Percentiles rank a stretch among this genome's conserved stretches.
phyloP scores from a whole-genome alignment of 495 filamentous ascomycete genomes.

The Hypoxylon fuscum region DNA sequence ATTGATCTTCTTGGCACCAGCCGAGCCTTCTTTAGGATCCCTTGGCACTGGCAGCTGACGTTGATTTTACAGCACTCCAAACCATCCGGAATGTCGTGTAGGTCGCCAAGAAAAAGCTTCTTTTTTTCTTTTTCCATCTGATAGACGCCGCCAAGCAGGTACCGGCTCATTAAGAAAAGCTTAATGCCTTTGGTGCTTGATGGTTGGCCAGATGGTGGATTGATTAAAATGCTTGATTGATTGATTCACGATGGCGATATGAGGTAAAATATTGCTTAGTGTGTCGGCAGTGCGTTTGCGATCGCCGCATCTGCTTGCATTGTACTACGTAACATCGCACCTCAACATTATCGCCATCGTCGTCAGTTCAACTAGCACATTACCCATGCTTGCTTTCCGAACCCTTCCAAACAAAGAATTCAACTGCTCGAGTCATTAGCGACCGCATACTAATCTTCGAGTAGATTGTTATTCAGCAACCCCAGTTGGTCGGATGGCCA shows the following conservation, averaged over 20 bases:
- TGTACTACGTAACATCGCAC: conserved; percentile 34
- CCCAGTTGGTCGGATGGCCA: conserved; percentile 52
- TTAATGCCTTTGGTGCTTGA: conserved; percentile 24
- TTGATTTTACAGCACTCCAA: conserved; percentile 47
- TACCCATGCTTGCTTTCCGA: not conserved
- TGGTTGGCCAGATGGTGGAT: conserved; percentile 24
- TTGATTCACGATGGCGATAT: conserved; percentile 24
- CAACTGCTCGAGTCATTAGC: not conserved
- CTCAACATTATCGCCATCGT: conserved; percentile 5
- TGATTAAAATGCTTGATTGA: conserved; percentile 16
- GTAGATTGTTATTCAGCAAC: conserved; percentile 60
- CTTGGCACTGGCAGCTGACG: conserved; percentile 42
- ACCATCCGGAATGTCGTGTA: conserved; percentile 49
- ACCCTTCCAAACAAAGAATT: not conserved
- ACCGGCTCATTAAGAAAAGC: conserved; percentile 28
- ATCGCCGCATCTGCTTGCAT: conserved; percentile 30
- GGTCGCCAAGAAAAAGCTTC: conserved; percentile 48
- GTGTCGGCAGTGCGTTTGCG: conserved; percentile 25
- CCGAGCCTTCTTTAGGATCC: conserved; percentile 29
- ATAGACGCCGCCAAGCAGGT: conserved; percentile 34
- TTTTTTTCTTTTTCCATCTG: conserved; percentile 34
- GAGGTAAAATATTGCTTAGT: conserved; percentile 22
- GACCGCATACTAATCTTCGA: conserved; percentile 14
- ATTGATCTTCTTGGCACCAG: conserved; percentile 46
- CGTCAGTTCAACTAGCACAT: conserved; percentile 1